Conservation (phyloP, 805 yeast genomes). For the Cyberlindnera maritima region DNA sequence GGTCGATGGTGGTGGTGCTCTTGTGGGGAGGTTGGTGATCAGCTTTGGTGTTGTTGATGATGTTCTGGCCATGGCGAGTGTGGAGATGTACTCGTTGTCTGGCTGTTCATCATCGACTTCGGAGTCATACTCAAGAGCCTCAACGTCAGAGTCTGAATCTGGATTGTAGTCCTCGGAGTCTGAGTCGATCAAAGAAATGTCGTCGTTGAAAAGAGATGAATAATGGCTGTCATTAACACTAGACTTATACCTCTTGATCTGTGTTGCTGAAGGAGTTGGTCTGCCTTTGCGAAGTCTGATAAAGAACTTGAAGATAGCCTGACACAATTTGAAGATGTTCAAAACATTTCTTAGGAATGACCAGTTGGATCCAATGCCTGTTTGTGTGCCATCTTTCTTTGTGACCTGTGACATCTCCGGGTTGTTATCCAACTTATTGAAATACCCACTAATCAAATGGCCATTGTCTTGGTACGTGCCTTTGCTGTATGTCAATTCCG, state of each 20-base stretch:
- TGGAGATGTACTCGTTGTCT: slow-evolving; percentile 13
- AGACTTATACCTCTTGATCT: background rate
- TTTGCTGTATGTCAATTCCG: slow-evolving; percentile 44
- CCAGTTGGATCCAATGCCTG: slow-evolving; percentile 11
- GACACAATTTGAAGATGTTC: slow-evolving; percentile 13
- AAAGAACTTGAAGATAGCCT: slow-evolving; percentile 7
- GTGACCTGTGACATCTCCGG: slow-evolving; percentile 14
- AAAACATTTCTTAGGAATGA: slow-evolving; percentile 11
- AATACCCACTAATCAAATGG: slow-evolving; percentile 23
- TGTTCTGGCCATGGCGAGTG: slow-evolving; percentile 15
- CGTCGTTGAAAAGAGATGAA: slow-evolving; percentile 3
- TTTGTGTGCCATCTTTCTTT: slow-evolving; percentile 1
- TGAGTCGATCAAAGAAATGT: slow-evolving; percentile 24
- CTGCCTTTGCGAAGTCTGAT: slow-evolving; percentile 5
- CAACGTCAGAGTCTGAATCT: slow-evolving; percentile 27
- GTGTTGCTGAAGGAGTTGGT: background rate
- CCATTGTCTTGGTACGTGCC: slow-evolving; percentile 53
- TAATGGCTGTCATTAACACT: background rate
- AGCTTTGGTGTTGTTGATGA: background rate
- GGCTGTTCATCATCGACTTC: slow-evolving; percentile 28
- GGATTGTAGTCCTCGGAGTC: slow-evolving; percentile 31
- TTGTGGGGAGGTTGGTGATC: background rate
- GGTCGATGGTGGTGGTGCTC: background rate
- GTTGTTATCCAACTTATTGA: slow-evolving; percentile 26
- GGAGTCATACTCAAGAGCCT: slow-evolving; percentile 33